Conservation (phyloP, 768 basidiomycete species). For the Boletus pseudopeckii region DNA sequence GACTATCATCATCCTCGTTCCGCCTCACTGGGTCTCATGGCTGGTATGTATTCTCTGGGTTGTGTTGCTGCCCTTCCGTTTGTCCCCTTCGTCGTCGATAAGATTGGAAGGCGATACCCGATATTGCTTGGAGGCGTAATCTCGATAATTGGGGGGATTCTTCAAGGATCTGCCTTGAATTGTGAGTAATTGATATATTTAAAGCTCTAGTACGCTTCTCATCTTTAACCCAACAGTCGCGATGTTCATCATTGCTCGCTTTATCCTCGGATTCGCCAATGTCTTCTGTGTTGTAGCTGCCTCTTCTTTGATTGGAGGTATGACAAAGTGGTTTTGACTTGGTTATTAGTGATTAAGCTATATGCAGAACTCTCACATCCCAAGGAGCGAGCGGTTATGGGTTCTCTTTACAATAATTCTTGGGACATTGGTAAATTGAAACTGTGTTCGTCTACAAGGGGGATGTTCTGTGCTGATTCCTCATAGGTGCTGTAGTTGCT, state of each 20-base stretch:
- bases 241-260: constrained; percentile 17
- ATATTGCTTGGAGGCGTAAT: no score
- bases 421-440: constrained; percentile 13
- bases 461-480: not conserved
- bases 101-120: no score
- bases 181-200: not conserved
- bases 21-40: constrained; percentile 26
- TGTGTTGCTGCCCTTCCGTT: no score
- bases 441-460: no score
- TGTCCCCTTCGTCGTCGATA: no score
- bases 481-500: constrained; percentile 30
- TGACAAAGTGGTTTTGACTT: not conserved
- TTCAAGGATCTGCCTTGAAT: no score
- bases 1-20: constrained; percentile 54
- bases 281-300: constrained; percentile 17
- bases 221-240: not conserved
- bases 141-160: no score
- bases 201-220: not conserved
- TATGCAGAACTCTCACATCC: constrained; percentile 21
- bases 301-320: constrained; percentile 21
- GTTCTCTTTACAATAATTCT: constrained; percentile 7
- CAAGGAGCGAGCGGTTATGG: constrained; percentile 17
- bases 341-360: not conserved
- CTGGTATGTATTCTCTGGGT: no score
- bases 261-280: constrained; percentile 16